Conservation (phyloP, 23 red algal species). For the Gracilariopsis chorda region DNA sequence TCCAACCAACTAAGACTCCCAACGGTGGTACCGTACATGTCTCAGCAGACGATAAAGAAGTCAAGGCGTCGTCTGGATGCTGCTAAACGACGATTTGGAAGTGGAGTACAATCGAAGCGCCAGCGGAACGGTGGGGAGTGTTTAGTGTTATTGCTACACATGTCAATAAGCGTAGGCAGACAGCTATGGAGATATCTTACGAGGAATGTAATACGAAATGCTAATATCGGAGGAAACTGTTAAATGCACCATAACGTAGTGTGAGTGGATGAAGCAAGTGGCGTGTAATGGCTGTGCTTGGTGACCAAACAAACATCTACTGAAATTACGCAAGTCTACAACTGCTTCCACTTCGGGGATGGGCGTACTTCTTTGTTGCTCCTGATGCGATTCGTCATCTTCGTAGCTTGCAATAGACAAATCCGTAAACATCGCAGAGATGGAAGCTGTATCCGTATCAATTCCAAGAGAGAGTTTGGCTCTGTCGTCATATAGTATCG, state of each 20-base stretch:
- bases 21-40: constrained; percentile 76
- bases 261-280: constrained; percentile 72
- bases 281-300: constrained; percentile 66
- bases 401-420: constrained; percentile 47
- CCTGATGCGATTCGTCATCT: constrained; percentile 10
- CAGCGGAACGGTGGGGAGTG: background rate
- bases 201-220: constrained; percentile 65
- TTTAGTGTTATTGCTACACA: background rate
- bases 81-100: constrained; percentile 43
- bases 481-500: constrained; percentile 10
- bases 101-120: background rate
- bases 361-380: background rate
- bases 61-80: constrained; percentile 74
- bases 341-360: constrained; percentile 16
- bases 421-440: constrained; percentile 44
- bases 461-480: constrained; percentile 45
- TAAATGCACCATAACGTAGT: constrained; percentile 81
- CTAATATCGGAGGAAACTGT: constrained; percentile 38
- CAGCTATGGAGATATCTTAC: constrained; percentile 39
- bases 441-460: constrained; percentile 25
- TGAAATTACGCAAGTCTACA: constrained; percentile 67
- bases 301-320: constrained; percentile 62
- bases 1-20: constrained; percentile 81
- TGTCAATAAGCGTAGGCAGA: background rate
- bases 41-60: constrained; percentile 73